Evolutionary conservation across 148 eudicot genomes (phyloP).

Genomic region (Bassia scoparia): DNA sequence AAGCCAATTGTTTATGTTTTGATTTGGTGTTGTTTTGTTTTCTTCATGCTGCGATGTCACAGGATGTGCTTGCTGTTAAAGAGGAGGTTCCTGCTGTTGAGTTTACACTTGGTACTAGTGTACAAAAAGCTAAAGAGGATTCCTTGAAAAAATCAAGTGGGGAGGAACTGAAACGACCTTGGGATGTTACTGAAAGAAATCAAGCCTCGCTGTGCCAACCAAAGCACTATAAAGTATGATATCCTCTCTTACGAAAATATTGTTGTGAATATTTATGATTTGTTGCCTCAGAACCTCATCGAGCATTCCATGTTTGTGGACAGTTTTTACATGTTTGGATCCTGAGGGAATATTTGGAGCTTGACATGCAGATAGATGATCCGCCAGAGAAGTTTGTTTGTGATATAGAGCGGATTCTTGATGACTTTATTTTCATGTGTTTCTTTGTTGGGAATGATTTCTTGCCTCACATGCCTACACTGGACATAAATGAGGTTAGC

Average conservation of each 20-base stretch:
- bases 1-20: neutral
- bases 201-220: neutral
- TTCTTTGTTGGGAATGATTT: constrained; percentile 97
- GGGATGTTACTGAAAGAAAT: neutral
- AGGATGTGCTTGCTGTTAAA: constrained; percentile 5
- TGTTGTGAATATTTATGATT: neutral
- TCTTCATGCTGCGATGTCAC: neutral
- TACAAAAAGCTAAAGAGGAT: constrained; percentile 1
- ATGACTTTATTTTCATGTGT: constrained; percentile 89
- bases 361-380: constrained; percentile 72
- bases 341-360: constrained; percentile 82
- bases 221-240: constrained; percentile 20
- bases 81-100: constrained; percentile 4
- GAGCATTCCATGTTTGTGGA: constrained; percentile 50
- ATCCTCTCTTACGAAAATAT: too few relatives aligned
- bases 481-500: constrained; percentile 88
- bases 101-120: constrained; percentile 3
- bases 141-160: neutral
- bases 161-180: neutral
- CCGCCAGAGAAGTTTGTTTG: constrained; percentile 44
- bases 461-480: constrained; percentile 92
- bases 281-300: neutral
- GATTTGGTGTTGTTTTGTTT: neutral
- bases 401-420: constrained; percentile 76
- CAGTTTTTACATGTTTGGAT: constrained; percentile 95